These are phyloP conservation scores for Anisodus tanguticus DNA, from an alignment of 257 asterid genomes.

Conservation along the genomic window DNA sequence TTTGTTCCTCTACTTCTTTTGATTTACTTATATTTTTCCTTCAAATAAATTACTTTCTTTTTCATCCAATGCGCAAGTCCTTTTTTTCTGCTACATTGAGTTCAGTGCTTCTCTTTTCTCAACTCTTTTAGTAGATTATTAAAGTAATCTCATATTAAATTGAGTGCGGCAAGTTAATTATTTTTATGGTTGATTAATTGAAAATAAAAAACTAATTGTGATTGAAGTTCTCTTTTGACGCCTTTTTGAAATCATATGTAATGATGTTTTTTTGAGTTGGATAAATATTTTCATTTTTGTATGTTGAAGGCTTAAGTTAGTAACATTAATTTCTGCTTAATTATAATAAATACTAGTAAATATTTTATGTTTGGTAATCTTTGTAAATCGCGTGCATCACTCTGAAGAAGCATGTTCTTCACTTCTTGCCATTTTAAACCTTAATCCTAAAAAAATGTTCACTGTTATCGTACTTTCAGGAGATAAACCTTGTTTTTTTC, in stretches of 20 bases:
- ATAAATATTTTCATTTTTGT: not conserved
- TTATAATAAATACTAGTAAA: not conserved
- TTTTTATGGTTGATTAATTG: not conserved
- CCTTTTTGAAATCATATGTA: not conserved
- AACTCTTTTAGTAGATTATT: not conserved
- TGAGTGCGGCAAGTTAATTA: not conserved
- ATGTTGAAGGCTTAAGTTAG: not conserved
- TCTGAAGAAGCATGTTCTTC: constrained; percentile 16
- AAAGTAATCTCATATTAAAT: not conserved
- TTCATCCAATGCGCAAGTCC: constrained; percentile 16
- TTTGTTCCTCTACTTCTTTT: not conserved
- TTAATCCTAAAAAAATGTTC: not conserved
- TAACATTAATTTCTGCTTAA: not conserved
- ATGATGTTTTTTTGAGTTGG: not conserved
- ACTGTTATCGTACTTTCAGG: constrained; percentile 6
- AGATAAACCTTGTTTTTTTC: constrained; percentile 13
- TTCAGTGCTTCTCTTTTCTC: not conserved
- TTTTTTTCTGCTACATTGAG: not conserved
- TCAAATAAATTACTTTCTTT: not conserved
- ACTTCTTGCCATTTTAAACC: not conserved
- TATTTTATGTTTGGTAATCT: not conserved
- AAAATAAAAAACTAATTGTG: not conserved
- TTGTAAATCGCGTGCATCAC: not conserved
- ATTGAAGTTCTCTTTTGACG: not conserved
- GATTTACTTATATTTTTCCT: not conserved